Percentiles rank a stretch among this genome's conserved stretches.
Evolutionary conservation across 108 stramenopile species (phyloP).

Genomic region (Skeletonema tropicum): DNA sequence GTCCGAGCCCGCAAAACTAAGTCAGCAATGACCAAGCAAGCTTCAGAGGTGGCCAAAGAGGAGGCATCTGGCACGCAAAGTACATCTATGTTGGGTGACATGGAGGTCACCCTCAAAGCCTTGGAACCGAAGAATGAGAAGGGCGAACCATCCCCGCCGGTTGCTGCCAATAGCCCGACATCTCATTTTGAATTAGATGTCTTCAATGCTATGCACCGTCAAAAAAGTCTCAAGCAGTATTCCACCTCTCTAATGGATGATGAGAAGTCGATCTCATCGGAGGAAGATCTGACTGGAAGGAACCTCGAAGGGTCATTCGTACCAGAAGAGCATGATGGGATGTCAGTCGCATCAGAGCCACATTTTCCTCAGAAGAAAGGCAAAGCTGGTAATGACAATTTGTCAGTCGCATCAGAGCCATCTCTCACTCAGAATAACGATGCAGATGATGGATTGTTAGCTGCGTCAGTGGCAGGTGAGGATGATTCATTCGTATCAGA

Average conservation of each 20-base stretch:
- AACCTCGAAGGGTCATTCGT: too few species aligned
- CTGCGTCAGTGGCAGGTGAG: too few species aligned
- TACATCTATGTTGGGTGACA: neutral
- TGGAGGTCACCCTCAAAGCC: neutral
- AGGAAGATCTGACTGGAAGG: neutral
- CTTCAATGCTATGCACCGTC: neutral
- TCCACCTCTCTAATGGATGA: neutral
- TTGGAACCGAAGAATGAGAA: neutral
- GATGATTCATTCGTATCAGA: too few species aligned
- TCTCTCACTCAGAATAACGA: neutral
- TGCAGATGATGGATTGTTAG: too few species aligned
- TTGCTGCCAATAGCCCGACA: neutral
- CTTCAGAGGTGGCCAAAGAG: neutral
- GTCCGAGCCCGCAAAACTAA: too few species aligned
- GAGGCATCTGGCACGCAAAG: too few species aligned
- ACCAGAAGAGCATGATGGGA: too few species aligned
- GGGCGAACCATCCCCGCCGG: neutral
- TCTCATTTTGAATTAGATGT: neutral
- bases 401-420: neutral
- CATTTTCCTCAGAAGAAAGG: too few species aligned
- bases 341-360: too few species aligned
- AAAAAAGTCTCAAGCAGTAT: neutral
- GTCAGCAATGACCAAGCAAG: neutral
- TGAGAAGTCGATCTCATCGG: neutral
- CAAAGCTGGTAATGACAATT: too few species aligned